phyloP scores from a whole-genome alignment of 495 filamentous ascomycete species.

The Daldinia bambusicola region DNA sequence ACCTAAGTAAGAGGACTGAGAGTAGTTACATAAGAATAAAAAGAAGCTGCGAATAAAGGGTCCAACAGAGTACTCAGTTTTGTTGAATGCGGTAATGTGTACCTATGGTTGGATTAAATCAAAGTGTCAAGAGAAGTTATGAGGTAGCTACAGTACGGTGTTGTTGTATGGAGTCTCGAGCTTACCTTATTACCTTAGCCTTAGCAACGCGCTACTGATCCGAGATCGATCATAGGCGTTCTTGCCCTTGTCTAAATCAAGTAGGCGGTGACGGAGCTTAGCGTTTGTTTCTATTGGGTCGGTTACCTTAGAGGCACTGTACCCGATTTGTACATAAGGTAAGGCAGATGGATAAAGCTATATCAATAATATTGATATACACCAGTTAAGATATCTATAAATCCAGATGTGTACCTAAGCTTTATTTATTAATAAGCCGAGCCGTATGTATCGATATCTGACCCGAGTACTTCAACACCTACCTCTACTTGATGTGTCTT shows the following conservation, averaged over 20 bases:
- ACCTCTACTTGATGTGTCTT: too few relatives aligned
- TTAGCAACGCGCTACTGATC: constrained; percentile 2
- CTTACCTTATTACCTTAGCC: neutral
- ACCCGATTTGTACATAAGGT: too few relatives aligned
- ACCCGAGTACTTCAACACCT: too few relatives aligned
- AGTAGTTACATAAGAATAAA: neutral
- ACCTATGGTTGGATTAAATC: neutral
- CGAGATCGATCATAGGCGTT: neutral
- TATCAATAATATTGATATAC: neutral
- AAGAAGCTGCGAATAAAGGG: neutral
- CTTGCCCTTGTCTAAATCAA: neutral
- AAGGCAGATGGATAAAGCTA: neutral
- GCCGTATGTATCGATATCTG: too few relatives aligned
- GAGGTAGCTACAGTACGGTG: neutral
- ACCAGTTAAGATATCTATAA: too few relatives aligned
- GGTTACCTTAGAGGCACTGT: too few relatives aligned
- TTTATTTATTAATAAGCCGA: neutral
- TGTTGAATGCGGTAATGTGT: neutral
- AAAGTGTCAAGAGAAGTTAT: neutral
- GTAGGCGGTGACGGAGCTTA: constrained; percentile 2
- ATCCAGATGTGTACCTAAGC: too few relatives aligned
- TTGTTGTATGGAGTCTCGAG: neutral
- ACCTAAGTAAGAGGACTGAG: neutral
- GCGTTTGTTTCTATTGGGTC: neutral
- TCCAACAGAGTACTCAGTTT: neutral